These are phyloP conservation scores for Yamadazyma buinensis DNA, from an alignment of 1,139 yeast species.

Conservation along the genomic window DNA sequence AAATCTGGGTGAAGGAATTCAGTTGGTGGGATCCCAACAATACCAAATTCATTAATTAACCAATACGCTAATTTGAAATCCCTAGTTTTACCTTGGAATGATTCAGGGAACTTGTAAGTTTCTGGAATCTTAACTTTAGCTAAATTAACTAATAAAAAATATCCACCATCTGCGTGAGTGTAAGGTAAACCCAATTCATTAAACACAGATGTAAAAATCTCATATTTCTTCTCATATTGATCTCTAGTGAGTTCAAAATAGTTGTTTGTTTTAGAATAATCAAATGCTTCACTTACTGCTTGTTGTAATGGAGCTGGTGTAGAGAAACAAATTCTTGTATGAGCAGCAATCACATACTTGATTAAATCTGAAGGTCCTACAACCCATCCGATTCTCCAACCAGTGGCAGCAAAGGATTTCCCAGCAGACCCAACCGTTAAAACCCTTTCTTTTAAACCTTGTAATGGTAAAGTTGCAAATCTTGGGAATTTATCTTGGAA, in stretches of 20 bases:
- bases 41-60: slow-evolving; percentile 89
- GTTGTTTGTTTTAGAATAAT: slow-evolving; percentile 52
- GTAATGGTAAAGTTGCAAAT: slow-evolving; percentile 70
- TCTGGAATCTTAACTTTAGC: slow-evolving; percentile 74
- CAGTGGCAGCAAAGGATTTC: slow-evolving; percentile 95
- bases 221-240: slow-evolving; percentile 66
- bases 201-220: slow-evolving; percentile 68
- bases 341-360: slow-evolving; percentile 82
- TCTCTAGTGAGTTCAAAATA: slow-evolving; percentile 70
- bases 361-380: slow-evolving; percentile 82
- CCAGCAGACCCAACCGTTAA: slow-evolving; percentile 96
- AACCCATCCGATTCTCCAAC: slow-evolving; percentile 97
- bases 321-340: slow-evolving; percentile 86
- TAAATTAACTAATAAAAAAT: slow-evolving; percentile 85
- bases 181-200: slow-evolving; percentile 87
- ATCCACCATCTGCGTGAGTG: slow-evolving; percentile 89
- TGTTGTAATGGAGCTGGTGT: slow-evolving; percentile 94
- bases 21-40: slow-evolving; percentile 94
- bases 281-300: slow-evolving; percentile 78
- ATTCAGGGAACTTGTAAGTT: slow-evolving; percentile 70
- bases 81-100: slow-evolving; percentile 59
- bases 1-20: slow-evolving; percentile 67
- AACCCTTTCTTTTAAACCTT: slow-evolving; percentile 75
- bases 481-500: slow-evolving; percentile 68
- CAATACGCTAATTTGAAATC: slow-evolving; percentile 90